These are phyloP conservation scores for Magnaporthiopsis rhizophila DNA, from an alignment of 2,329 filamentous ascomycete species.

Conservation along the genomic window DNA sequence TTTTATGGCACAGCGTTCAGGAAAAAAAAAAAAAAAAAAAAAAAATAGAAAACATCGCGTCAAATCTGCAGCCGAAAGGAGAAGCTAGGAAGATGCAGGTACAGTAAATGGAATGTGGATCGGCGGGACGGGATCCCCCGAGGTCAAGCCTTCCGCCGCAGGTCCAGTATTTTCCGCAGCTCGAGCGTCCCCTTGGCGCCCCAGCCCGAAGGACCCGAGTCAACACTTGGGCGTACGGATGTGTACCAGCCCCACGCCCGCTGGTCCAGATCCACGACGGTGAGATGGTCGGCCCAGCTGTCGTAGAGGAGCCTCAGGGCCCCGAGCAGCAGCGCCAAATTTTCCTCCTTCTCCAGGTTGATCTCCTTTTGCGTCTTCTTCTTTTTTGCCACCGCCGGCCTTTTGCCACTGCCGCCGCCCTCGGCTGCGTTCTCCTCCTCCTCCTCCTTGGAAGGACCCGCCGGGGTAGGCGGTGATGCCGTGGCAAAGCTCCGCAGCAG, in stretches of 20 bases:
- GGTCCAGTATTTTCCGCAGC: slow-evolving; percentile 55
- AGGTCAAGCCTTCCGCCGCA: slow-evolving; percentile 34
- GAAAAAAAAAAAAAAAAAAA: too few relatives aligned
- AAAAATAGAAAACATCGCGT: neutral
- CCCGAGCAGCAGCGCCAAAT: slow-evolving; percentile 60
- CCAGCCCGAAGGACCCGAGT: slow-evolving; percentile 69
- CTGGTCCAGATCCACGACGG: slow-evolving; percentile 59
- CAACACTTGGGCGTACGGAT: slow-evolving; percentile 66
- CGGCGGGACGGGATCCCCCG: too few relatives aligned
- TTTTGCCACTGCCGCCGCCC: slow-evolving; percentile 10
- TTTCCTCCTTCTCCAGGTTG: slow-evolving; percentile 57
- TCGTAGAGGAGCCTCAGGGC: slow-evolving; percentile 63
- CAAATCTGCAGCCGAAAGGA: neutral
- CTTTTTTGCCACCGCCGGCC: slow-evolving; percentile 14
- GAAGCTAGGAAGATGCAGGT: neutral
- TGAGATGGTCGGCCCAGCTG: slow-evolving; percentile 64
- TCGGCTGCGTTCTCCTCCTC: slow-evolving; percentile 2
- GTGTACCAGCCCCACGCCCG: slow-evolving; percentile 80
- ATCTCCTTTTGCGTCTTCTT: slow-evolving; percentile 46
- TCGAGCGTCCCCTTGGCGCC: slow-evolving; percentile 68
- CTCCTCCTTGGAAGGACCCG: neutral
- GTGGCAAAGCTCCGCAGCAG: slow-evolving; percentile 52
- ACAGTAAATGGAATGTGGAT: too few relatives aligned
- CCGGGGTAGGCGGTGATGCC: slow-evolving; percentile 23
- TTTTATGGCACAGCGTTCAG: neutral